Conservation (phyloP, 2,329 filamentous ascomycete genomes). For the Shiraia bambusicola region DNA sequence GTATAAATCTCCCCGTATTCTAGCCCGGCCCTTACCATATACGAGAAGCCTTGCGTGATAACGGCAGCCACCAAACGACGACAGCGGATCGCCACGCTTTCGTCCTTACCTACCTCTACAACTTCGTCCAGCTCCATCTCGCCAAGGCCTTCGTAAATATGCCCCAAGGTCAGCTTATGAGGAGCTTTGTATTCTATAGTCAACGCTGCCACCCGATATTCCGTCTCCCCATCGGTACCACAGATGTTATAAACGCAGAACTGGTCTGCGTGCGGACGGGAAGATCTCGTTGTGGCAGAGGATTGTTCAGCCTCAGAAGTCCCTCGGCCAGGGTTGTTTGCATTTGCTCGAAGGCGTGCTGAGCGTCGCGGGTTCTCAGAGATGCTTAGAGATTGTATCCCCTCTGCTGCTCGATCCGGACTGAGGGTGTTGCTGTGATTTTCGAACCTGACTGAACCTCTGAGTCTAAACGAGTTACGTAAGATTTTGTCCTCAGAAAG, state of each 20-base stretch:
- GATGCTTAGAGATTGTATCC: constrained; percentile 11
- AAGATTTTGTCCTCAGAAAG: constrained; percentile 11
- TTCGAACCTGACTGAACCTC: constrained; percentile 20
- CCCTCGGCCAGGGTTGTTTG: neutral
- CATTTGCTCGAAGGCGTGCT: constrained; percentile 15
- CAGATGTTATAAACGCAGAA: constrained; percentile 41
- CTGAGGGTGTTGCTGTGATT: constrained; percentile 25
- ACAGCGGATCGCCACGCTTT: constrained; percentile 40
- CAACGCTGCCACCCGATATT: constrained; percentile 24
- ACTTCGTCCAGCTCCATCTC: constrained; percentile 47
- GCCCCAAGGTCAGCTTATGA: constrained; percentile 48
- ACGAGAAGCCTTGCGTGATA: constrained; percentile 52
- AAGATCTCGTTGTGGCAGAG: constrained; percentile 7
- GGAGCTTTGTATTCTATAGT: constrained; percentile 52
- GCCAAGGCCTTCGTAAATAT: constrained; percentile 48
- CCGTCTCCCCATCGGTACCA: constrained; percentile 4
- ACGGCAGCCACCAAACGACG: constrained; percentile 46
- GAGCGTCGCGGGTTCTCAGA: constrained; percentile 13
- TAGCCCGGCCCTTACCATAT: constrained; percentile 52
- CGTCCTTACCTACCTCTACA: constrained; percentile 37
- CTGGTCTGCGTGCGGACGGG: constrained; percentile 33
- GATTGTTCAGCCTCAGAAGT: neutral
- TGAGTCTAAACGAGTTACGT: constrained; percentile 13
- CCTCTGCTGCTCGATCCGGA: constrained; percentile 15
- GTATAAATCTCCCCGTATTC: constrained; percentile 49